These are phyloP conservation scores for Arthrobotrys pseudoclavata DNA, from an alignment of 2,329 filamentous ascomycete species.

Conservation along the genomic window DNA sequence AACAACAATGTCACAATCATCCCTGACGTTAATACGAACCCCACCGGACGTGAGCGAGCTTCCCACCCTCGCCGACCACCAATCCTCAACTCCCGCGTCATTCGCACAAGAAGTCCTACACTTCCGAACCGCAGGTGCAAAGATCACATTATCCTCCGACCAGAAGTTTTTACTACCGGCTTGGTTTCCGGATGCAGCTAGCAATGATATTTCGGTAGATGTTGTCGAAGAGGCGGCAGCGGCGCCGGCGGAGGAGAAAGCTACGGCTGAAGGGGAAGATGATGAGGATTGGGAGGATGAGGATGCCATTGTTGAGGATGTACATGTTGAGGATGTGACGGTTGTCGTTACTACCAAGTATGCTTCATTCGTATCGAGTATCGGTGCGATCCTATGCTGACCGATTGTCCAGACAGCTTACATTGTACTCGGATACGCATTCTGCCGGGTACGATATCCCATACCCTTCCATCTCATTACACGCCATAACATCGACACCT, in stretches of 20 bases:
- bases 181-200: slow-evolving; percentile 50
- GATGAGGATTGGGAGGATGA: slow-evolving; percentile 60
- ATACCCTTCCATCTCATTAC: slow-evolving; percentile 49
- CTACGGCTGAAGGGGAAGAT: slow-evolving; percentile 13
- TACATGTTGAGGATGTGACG: slow-evolving; percentile 49
- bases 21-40: slow-evolving; percentile 42
- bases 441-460: slow-evolving; percentile 52
- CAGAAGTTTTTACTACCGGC: slow-evolving; percentile 55
- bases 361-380: neutral
- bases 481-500: slow-evolving; percentile 56
- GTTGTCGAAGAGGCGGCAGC: neutral
- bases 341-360: slow-evolving; percentile 51
- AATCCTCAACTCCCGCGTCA: slow-evolving; percentile 53
- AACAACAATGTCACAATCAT: slow-evolving; percentile 50
- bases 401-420: slow-evolving; percentile 25
- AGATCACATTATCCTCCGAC: slow-evolving; percentile 53
- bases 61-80: slow-evolving; percentile 55
- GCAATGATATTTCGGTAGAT: slow-evolving; percentile 51
- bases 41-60: slow-evolving; percentile 36
- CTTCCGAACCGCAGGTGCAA: slow-evolving; percentile 45
- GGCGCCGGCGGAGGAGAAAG: neutral
- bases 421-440: slow-evolving; percentile 38
- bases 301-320: slow-evolving; percentile 55
- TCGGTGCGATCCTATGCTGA: neutral
- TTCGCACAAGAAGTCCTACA: slow-evolving; percentile 54